Evolutionary conservation across 2,329 filamentous ascomycete species (phyloP).

Genomic region (Lecanicillium sp.): DNA sequence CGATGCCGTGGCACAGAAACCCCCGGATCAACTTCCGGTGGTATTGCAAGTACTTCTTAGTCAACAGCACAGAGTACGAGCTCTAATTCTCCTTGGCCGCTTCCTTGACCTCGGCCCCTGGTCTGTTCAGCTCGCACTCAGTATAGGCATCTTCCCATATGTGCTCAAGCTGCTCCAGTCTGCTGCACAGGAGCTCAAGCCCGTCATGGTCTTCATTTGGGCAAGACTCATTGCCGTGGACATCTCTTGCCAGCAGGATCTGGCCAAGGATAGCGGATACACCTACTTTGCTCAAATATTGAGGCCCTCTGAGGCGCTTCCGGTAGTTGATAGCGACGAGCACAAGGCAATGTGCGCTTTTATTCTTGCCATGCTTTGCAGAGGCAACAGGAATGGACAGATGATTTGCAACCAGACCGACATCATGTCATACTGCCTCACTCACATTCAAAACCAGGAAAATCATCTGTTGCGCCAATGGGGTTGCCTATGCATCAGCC

Average conservation of each 20-base stretch:
- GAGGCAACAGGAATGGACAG: slow-evolving; percentile 85
- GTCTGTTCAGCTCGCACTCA: slow-evolving; percentile 96
- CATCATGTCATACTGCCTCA: slow-evolving; percentile 79
- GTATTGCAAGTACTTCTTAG: slow-evolving; percentile 93
- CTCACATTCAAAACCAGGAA: slow-evolving; percentile 74
- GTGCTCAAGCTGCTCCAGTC: slow-evolving; percentile 96
- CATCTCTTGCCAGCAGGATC: slow-evolving; percentile 82
- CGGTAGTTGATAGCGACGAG: slow-evolving; percentile 81
- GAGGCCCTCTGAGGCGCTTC: slow-evolving; percentile 73
- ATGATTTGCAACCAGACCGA: slow-evolving; percentile 85
- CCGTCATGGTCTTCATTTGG: slow-evolving; percentile 99
- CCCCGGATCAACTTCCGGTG: slow-evolving; percentile 91
- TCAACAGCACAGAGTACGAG: slow-evolving; percentile 86
- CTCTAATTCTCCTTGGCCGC: slow-evolving; percentile 82
- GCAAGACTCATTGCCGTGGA: slow-evolving; percentile 92
- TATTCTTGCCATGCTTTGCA: slow-evolving; percentile 94
- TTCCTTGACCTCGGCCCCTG: slow-evolving; percentile 94
- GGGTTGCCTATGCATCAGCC: slow-evolving; percentile 91
- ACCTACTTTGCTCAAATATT: slow-evolving; percentile 94
- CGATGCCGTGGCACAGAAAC: slow-evolving; percentile 70
- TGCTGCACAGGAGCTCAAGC: slow-evolving; percentile 87
- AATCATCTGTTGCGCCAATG: slow-evolving; percentile 88
- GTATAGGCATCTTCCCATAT: slow-evolving; percentile 97
- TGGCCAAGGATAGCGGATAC: slow-evolving; percentile 95
- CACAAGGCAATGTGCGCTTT: slow-evolving; percentile 99